Conservation (phyloP, 805 yeast genomes). For the Hanseniaspora thailandica region DNA sequence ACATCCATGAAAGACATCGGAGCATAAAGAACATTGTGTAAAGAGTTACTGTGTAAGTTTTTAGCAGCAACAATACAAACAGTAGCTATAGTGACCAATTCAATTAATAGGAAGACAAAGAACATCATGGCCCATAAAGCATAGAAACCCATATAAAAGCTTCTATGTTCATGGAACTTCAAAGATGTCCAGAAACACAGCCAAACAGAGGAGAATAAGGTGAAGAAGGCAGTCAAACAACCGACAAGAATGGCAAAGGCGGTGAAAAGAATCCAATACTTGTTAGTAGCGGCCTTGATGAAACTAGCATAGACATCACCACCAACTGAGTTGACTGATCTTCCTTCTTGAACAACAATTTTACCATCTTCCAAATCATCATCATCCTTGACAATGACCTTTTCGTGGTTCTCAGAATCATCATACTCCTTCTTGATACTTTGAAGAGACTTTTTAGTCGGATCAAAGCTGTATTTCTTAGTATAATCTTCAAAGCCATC, state of each 20-base stretch:
- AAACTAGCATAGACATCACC: slow-evolving; percentile 41
- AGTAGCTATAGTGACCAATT: slow-evolving; percentile 23
- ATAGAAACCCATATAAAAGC: slow-evolving; percentile 67
- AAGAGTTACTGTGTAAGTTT: slow-evolving; percentile 48
- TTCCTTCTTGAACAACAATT: slow-evolving; percentile 41
- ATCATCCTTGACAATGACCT: slow-evolving; percentile 9
- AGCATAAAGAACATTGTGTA: slow-evolving; percentile 51
- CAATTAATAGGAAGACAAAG: slow-evolving; percentile 33
- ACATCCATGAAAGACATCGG: slow-evolving; percentile 80
- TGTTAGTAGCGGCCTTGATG: slow-evolving; percentile 45
- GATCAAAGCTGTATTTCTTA: slow-evolving; percentile 16
- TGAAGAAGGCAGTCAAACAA: slow-evolving; percentile 24
- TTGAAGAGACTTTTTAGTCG: slow-evolving; percentile 14
- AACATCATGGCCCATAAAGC: slow-evolving; percentile 46
- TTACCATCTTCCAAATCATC: slow-evolving; percentile 26
- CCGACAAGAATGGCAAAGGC: slow-evolving; percentile 23
- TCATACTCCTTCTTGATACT: slow-evolving; percentile 5
- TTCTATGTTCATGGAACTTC: slow-evolving; percentile 38
- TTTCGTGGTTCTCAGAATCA: slow-evolving; percentile 16
- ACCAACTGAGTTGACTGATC: slow-evolving; percentile 46
- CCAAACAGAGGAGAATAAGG: slow-evolving; percentile 41
- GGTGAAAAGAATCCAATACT: slow-evolving; percentile 21
- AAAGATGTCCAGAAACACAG: slow-evolving; percentile 67
- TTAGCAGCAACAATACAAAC: slow-evolving; percentile 45
- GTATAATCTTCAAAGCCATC: slow-evolving; percentile 20